Conservation (phyloP, 805 yeast genomes). For the Lipomyces lipofer region DNA sequence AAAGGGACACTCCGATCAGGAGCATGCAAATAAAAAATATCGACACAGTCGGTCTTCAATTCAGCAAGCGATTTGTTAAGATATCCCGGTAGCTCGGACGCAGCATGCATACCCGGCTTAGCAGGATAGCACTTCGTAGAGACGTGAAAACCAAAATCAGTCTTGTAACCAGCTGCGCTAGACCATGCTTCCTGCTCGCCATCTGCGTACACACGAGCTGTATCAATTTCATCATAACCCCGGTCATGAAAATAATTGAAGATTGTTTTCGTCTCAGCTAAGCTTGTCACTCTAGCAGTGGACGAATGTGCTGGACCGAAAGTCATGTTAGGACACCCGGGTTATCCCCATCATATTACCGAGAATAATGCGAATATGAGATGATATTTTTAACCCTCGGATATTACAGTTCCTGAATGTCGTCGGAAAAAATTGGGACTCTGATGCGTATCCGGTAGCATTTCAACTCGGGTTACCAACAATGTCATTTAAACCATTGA, state of each 20-base stretch:
- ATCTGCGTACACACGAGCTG: conserved; percentile 33
- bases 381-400: not conserved
- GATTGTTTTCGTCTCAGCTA: conserved; percentile 8
- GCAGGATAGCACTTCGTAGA: conserved; percentile 33
- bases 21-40: conserved; percentile 34
- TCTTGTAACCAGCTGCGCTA: conserved; percentile 16
- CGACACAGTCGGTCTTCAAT: conserved; percentile 30
- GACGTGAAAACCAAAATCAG: conserved; percentile 19
- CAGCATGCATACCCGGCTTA: conserved; percentile 20
- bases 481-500: too few relatives aligned
- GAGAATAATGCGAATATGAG: conserved; percentile 4
- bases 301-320: conserved; percentile 13
- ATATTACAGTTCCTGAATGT: not conserved
- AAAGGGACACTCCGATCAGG: conserved; percentile 34
- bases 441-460: too few relatives aligned
- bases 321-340: conserved; percentile 7
- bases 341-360: conserved; percentile 1
- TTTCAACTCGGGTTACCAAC: too few relatives aligned
- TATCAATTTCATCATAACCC: conserved; percentile 34
- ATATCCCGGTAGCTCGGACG: conserved; percentile 23
- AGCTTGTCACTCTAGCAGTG: conserved; percentile 5
- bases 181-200: conserved; percentile 31
- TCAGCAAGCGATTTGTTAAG: conserved; percentile 27
- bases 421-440: not conserved
- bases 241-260: conserved; percentile 21